Evolutionary conservation across 148 eudicot genomes (phyloP).

Genomic region (Silene uniflora): DNA sequence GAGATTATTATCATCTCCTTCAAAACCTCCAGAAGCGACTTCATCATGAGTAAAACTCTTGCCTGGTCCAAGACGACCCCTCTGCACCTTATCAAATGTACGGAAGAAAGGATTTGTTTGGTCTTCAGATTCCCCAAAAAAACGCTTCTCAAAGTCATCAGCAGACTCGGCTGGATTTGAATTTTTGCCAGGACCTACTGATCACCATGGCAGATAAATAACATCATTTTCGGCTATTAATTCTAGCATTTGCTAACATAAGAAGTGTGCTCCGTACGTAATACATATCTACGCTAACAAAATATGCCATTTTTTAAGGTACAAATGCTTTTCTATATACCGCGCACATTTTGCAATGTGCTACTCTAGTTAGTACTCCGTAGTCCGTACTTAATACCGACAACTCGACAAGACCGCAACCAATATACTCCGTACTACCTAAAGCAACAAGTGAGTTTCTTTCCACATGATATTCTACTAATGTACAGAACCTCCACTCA

Average conservation of each 20-base stretch:
- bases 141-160: conserved; percentile 50
- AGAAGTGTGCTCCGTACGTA: no score
- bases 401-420: no score
- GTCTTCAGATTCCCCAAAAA: conserved; percentile 40
- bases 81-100: conserved; percentile 42
- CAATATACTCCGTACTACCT: no score
- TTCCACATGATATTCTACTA: no score
- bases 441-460: no score
- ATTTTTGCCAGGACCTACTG: conserved; percentile 28
- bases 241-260: not conserved
- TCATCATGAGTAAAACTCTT: conserved; percentile 24
- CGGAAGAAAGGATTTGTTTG: conserved; percentile 39
- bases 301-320: no score
- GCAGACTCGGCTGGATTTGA: conserved; percentile 36
- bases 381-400: no score
- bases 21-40: conserved; percentile 3
- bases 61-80: conserved; percentile 31
- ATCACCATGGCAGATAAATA: conserved; percentile 18
- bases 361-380: no score
- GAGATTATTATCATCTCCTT: conserved; percentile 47
- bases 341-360: no score
- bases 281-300: no score
- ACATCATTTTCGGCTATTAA: conserved; percentile 2
- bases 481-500: no score
- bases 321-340: no score